Evolutionary conservation across 2,329 filamentous ascomycete species (phyloP).

Genomic region (Epichloe hybrida): DNA sequence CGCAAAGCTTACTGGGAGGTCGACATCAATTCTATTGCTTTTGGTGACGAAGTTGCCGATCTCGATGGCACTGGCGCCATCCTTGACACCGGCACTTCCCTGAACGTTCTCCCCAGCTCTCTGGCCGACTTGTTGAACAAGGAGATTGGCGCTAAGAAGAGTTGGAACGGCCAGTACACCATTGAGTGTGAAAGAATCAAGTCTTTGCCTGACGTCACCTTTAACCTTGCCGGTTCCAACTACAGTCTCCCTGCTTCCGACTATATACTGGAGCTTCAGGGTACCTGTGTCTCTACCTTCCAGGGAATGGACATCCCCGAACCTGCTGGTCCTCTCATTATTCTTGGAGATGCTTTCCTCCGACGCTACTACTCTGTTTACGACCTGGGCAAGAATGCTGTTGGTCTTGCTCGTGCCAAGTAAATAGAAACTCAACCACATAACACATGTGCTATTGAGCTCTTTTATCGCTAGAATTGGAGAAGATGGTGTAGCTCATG

Average conservation of each 20-base stretch:
- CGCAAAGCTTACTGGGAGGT: constrained; percentile 99
- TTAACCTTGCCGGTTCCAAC: constrained; percentile 80
- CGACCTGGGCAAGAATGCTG: constrained; percentile 76
- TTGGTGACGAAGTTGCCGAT: constrained; percentile 74
- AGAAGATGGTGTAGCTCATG: not conserved
- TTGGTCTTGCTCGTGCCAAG: constrained; percentile 81
- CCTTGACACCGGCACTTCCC: constrained; percentile 93
- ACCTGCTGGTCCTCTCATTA: constrained; percentile 81
- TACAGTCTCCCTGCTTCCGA: constrained; percentile 82
- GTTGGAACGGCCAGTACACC: constrained; percentile 91
- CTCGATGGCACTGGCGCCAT: constrained; percentile 93
- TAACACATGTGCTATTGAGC: not conserved
- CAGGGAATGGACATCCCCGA: constrained; percentile 91
- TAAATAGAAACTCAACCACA: constrained; percentile 11
- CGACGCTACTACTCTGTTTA: constrained; percentile 93
- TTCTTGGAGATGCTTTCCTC: constrained; percentile 78
- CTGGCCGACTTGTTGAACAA: constrained; percentile 94
- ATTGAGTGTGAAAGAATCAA: constrained; percentile 79
- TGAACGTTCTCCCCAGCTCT: constrained; percentile 84
- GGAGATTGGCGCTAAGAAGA: constrained; percentile 96
- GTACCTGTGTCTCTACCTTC: constrained; percentile 93
- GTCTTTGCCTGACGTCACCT: constrained; percentile 77
- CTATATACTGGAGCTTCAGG: constrained; percentile 92
- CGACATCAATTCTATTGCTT: constrained; percentile 80
- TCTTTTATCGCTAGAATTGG: not conserved